A percentile compares a stretch with the other conserved stretches of the same genome.
Conservation (phyloP, 2,329 filamentous ascomycete species). For the Colletotrichum filicis region DNA sequence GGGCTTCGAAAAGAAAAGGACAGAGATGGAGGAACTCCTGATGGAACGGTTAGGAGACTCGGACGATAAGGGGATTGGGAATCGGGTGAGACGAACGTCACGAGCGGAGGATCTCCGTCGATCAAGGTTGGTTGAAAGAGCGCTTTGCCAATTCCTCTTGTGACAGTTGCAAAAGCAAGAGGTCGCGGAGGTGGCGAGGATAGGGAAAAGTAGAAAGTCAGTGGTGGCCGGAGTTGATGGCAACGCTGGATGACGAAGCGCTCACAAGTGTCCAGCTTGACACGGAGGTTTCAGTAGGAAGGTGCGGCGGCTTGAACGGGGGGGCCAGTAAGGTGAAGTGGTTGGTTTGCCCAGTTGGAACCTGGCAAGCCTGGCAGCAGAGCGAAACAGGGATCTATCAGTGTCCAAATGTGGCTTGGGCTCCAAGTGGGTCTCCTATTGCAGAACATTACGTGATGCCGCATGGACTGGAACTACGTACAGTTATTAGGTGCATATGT, state of each 20-base stretch:
- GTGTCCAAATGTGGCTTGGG: constrained; percentile 29
- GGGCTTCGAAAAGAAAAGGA: constrained; percentile 10
- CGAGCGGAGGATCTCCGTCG: constrained; percentile 27
- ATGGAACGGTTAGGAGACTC: constrained; percentile 16
- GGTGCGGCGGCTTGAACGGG: constrained; percentile 33
- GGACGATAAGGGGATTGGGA: constrained; percentile 8
- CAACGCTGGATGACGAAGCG: constrained; percentile 37
- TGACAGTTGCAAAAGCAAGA: neutral
- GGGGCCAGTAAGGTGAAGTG: constrained; percentile 21
- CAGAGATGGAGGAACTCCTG: constrained; percentile 5
- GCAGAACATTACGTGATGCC: constrained; percentile 32
- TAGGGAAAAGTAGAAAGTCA: neutral
- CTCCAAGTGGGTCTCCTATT: constrained; percentile 2
- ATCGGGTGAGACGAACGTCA: neutral
- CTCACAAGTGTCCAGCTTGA: constrained; percentile 37
- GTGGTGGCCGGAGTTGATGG: constrained; percentile 22
- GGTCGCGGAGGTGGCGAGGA: neutral
- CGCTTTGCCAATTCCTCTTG: neutral
- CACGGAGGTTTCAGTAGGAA: constrained; percentile 36
- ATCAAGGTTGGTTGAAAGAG: neutral
- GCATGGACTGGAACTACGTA: constrained; percentile 29
- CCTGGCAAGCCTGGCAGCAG: constrained; percentile 35
- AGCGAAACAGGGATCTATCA: constrained; percentile 20
- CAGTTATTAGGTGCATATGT: constrained; percentile 21
- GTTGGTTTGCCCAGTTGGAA: constrained; percentile 32